Percentiles rank a stretch among this genome's conserved stretches.
phyloP scores from a whole-genome alignment of 2,329 filamentous ascomycete species.

The Madurella fahalii region DNA sequence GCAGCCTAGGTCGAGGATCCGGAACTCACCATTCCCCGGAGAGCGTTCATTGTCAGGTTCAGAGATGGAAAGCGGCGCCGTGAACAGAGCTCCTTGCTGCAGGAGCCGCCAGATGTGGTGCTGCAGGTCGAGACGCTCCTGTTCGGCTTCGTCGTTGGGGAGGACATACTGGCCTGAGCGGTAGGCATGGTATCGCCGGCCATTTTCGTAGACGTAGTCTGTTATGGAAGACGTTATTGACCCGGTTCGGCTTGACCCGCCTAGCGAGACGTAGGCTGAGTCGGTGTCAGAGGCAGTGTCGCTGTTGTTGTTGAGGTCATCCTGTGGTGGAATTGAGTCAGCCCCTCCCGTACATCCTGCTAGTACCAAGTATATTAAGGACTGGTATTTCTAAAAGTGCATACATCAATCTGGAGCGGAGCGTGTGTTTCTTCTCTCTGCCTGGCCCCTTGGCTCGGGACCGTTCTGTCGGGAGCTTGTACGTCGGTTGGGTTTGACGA shows the following conservation, averaged over 20 bases:
- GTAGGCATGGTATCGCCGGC: slow-evolving; percentile 46
- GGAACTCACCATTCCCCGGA: slow-evolving; percentile 24
- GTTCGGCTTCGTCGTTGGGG: slow-evolving; percentile 52
- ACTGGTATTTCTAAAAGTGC: neutral
- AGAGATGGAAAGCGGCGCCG: slow-evolving; percentile 34
- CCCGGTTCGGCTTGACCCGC: slow-evolving; percentile 30
- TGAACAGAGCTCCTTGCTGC: slow-evolving; percentile 41
- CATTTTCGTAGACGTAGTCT: slow-evolving; percentile 44
- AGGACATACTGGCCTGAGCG: slow-evolving; percentile 41
- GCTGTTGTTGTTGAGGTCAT: slow-evolving; percentile 9
- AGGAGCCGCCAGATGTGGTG: slow-evolving; percentile 50
- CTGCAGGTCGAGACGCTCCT: slow-evolving; percentile 52
- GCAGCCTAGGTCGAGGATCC: slow-evolving; percentile 55
- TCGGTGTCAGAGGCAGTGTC: slow-evolving; percentile 24
- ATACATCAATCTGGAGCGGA: slow-evolving; percentile 14
- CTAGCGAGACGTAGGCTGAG: slow-evolving; percentile 35
- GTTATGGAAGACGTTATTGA: slow-evolving; percentile 42
- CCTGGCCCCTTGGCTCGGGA: neutral
- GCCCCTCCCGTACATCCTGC: too few relatives aligned
- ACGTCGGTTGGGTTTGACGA: neutral
- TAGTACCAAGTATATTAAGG: neutral
- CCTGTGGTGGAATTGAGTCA: neutral
- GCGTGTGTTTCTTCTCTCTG: slow-evolving; percentile 1
- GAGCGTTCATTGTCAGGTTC: neutral
- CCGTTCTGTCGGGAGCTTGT: neutral